Evolutionary conservation across 495 filamentous ascomycete genomes (phyloP), one percentile per base, ranked within the genome.

Genomic region (Chaetomidium leptoderma): DNA sequence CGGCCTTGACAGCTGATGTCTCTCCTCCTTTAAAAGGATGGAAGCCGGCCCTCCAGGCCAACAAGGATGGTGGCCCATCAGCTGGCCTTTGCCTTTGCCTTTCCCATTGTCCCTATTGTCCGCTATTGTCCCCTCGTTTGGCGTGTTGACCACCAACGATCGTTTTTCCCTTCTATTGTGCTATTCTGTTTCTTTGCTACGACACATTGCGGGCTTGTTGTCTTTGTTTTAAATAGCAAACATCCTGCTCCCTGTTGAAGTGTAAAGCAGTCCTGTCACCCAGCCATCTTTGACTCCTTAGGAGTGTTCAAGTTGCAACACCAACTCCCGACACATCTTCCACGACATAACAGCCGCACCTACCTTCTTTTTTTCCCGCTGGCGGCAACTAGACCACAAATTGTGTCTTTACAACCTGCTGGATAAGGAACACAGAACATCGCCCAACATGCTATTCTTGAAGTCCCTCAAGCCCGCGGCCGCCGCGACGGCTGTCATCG

Each of bases 381-480:
- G 64, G 64, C 66, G 66, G 59, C 43, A 57, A 52, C 54, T 26
- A 24, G 35, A 56, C 33, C 44, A n/a, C n/a, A 27, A 11, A 55
- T 52, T 45, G 16, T 27, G 37, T 49, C 46, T 51, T 51, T 46
- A 32, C 33, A 13, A 46, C 23, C 24, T 49, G 23, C 42, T 51
- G 53, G 33, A 27, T 32, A 51, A 47, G 10, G 39, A 39, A 6
- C 17, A 21, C 30, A n/a, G 27, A 6, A 29, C 29, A 35, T 17
- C 29, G 7, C 40, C 9, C 40, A 60, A 42, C 11, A 67, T 70
- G 64, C 66, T 66, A 60, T 72, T 67, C 45, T 49, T 66, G 55
- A 73, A 72, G 60, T 70, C 70, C 6, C 35, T 62, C 40, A 63
- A 53, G 16, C 55, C 63, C 19, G 62, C 62, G 35, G 66, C 67